Conservation (phyloP, 495 filamentous ascomycete species). For the Tuber calosporum region DNA sequence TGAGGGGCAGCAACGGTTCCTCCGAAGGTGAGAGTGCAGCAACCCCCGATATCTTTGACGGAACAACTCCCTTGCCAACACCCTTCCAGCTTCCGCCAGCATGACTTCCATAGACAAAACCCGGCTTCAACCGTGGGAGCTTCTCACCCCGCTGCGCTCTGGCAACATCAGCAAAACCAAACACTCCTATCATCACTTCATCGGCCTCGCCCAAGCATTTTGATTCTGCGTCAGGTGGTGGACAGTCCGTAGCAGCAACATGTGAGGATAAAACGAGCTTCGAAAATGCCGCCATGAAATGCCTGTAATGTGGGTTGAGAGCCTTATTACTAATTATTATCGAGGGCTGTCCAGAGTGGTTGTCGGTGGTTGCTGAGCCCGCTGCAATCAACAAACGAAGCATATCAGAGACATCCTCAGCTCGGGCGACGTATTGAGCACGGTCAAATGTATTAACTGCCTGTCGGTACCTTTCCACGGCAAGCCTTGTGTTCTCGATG, state of each 20-base stretch:
- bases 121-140: slow-evolving; percentile 81
- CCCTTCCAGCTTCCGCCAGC: slow-evolving; percentile 80
- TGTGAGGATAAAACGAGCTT: slow-evolving; percentile 98
- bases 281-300: slow-evolving; percentile 99
- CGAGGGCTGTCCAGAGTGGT: slow-evolving; percentile 97
- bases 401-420: slow-evolving; percentile 96
- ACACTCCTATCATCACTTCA: slow-evolving; percentile 85
- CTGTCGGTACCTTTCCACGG: slow-evolving; percentile 79
- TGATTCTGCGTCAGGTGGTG: slow-evolving; percentile 66
- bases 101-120: slow-evolving; percentile 77
- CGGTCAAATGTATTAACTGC: slow-evolving; percentile 70
- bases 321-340: slow-evolving; percentile 97
- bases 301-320: slow-evolving; percentile 91
- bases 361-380: slow-evolving; percentile 92
- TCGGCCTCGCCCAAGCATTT: slow-evolving; percentile 96
- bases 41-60: slow-evolving; percentile 15
- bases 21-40: slow-evolving; percentile 44
- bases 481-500: slow-evolving; percentile 79
- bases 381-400: slow-evolving; percentile 87
- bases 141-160: slow-evolving; percentile 82
- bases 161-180: slow-evolving; percentile 91
- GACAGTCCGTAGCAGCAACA: slow-evolving; percentile 91
- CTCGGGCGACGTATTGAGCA: slow-evolving; percentile 81
- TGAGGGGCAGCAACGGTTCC: slow-evolving; percentile 67
- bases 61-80: slow-evolving; percentile 8